Percentiles rank a stretch among this genome's conserved stretches.
Evolutionary conservation across 805 yeast genomes (phyloP).

Genomic region (Clavispora asparagi): DNA sequence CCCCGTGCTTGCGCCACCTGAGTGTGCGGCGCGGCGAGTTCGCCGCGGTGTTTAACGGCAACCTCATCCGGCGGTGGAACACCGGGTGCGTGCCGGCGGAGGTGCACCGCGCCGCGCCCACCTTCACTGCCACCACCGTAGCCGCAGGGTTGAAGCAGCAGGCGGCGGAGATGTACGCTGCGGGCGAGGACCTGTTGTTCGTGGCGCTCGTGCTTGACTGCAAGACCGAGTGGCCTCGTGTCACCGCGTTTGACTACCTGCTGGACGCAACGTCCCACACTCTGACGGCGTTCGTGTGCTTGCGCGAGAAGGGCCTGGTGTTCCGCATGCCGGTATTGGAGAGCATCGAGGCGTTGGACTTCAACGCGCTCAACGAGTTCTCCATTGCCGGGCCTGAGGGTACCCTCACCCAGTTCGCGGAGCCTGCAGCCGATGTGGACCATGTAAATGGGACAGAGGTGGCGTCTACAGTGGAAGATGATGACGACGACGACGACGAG

Average conservation of each 20-base stretch:
- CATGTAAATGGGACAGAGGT: not conserved
- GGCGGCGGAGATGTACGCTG: slow-evolving; percentile 31
- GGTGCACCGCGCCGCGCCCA: slow-evolving; percentile 2
- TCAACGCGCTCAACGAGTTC: slow-evolving; percentile 67
- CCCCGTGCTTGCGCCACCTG: slow-evolving; percentile 67
- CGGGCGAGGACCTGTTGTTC: slow-evolving; percentile 54
- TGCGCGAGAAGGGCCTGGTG: slow-evolving; percentile 86
- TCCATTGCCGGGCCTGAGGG: slow-evolving; percentile 58
- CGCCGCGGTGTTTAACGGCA: slow-evolving; percentile 75
- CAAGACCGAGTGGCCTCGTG: slow-evolving; percentile 72
- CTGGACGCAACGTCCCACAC: slow-evolving; percentile 45
- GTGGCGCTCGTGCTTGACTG: slow-evolving; percentile 73
- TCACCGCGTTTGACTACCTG: slow-evolving; percentile 81
- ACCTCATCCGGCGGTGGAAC: slow-evolving; percentile 74
- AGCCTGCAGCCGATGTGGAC: not conserved
- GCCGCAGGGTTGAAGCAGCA: slow-evolving; percentile 28
- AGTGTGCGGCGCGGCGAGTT: slow-evolving; percentile 64
- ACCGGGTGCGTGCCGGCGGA: slow-evolving; percentile 50
- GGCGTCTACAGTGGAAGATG: not conserved
- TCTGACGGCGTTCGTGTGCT: slow-evolving; percentile 68
- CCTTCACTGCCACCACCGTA: slow-evolving; percentile 7
- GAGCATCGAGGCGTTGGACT: slow-evolving; percentile 54
- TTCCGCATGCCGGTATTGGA: slow-evolving; percentile 74
- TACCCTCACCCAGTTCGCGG: slow-evolving; percentile 36
- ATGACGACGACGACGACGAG: slow-evolving; percentile 3